These are phyloP conservation scores for Kappamyces sp. DNA, from an alignment of 192 early-diverging fungal species.

Conservation along the genomic window DNA sequence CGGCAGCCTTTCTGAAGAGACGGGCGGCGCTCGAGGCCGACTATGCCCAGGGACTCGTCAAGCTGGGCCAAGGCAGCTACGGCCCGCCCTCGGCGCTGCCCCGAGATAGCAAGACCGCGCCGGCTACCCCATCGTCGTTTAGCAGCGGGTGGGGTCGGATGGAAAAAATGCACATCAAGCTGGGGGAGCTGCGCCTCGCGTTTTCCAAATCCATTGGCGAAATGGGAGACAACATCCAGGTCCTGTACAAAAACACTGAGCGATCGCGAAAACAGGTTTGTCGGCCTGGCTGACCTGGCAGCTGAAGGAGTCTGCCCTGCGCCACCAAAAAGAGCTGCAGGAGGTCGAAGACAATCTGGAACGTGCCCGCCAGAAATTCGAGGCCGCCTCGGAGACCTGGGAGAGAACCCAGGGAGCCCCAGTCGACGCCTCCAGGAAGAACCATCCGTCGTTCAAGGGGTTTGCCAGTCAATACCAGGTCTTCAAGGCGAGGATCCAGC, in stretches of 20 bases:
- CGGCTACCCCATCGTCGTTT: slow-evolving; percentile 47
- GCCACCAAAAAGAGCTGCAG: slow-evolving; percentile 66
- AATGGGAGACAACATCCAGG: slow-evolving; percentile 73
- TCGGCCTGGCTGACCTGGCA: slow-evolving; percentile 20
- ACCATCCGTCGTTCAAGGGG: slow-evolving; percentile 18
- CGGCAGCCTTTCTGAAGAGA: slow-evolving; percentile 72
- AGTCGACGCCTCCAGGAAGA: slow-evolving; percentile 18
- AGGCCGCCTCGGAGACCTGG: slow-evolving; percentile 76
- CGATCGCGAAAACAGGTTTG: slow-evolving; percentile 68
- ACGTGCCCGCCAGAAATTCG: slow-evolving; percentile 79
- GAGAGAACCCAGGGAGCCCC: slow-evolving; percentile 49
- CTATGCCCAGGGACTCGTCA: slow-evolving; percentile 74
- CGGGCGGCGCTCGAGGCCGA: slow-evolving; percentile 89
- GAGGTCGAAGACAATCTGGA: slow-evolving; percentile 77
- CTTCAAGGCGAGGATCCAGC: no score
- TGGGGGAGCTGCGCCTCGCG: slow-evolving; percentile 74
- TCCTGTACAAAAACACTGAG: slow-evolving; percentile 71
- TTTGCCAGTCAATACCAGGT: neutral
- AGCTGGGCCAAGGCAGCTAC: slow-evolving; percentile 49
- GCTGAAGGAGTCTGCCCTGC: slow-evolving; percentile 75
- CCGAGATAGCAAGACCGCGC: slow-evolving; percentile 12
- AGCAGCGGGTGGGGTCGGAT: slow-evolving; percentile 71
- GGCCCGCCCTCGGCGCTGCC: slow-evolving; percentile 2
- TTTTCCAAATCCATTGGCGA: slow-evolving; percentile 64
- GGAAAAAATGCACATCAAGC: slow-evolving; percentile 71